A percentile compares a stretch with the other conserved stretches of the same genome.
These are phyloP conservation scores for Vitis riparia DNA, from an alignment of 164 flowering plant species.

Conservation along the genomic window DNA sequence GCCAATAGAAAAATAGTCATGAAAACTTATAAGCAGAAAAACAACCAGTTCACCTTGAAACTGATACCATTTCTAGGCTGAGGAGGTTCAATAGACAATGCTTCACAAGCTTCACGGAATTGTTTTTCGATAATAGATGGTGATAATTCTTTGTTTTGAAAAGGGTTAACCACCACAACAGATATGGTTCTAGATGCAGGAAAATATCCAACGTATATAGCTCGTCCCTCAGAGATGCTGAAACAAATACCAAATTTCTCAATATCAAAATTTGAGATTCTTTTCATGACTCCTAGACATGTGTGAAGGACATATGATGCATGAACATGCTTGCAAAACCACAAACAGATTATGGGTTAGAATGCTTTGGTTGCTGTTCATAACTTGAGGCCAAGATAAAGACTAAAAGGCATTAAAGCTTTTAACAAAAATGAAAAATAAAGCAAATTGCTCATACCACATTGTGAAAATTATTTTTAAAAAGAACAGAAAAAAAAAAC, in stretches of 20 bases:
- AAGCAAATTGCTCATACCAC: background rate
- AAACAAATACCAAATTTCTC: constrained; percentile 12
- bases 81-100: constrained; percentile 52
- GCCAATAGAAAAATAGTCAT: constrained; percentile 4
- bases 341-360: background rate
- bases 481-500: too few relatives aligned
- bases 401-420: background rate
- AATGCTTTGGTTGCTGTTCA: background rate
- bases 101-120: constrained; percentile 79
- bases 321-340: background rate
- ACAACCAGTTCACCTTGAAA: constrained; percentile 54
- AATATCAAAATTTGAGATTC: background rate
- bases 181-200: constrained; percentile 55
- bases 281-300: background rate
- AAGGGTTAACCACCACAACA: constrained; percentile 83
- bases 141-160: constrained; percentile 75
- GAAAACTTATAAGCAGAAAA: background rate
- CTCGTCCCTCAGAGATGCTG: constrained; percentile 87
- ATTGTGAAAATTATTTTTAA: too few relatives aligned
- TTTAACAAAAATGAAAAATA: background rate
- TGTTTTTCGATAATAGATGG: constrained; percentile 71
- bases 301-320: background rate
- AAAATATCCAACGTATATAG: constrained; percentile 66
- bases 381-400: background rate
- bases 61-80: constrained; percentile 34